A percentile compares a stretch with the other conserved stretches of the same genome.
Evolutionary conservation across 345 rosid species (phyloP).

Genomic region (Camelina neglecta): DNA sequence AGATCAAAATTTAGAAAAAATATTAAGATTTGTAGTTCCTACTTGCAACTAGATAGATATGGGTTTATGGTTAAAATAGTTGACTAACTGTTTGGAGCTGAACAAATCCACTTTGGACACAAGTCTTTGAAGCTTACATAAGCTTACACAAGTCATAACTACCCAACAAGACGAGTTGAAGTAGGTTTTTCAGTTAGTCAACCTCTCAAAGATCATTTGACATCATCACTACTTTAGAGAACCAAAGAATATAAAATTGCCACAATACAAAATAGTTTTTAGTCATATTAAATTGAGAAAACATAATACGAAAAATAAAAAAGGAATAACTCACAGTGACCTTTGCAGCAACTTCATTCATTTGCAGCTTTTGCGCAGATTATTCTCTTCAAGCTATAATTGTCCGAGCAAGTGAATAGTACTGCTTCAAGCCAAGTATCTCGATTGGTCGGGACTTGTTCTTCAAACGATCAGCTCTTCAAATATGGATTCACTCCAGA

Average conservation of each 20-base stretch:
- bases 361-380: constrained; percentile 12
- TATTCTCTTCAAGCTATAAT: constrained; percentile 8
- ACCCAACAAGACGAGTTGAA: constrained; percentile 40
- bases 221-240: constrained; percentile 32
- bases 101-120: constrained; percentile 45
- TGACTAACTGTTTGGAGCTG: constrained; percentile 37
- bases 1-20: not conserved
- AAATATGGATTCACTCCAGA: not conserved
- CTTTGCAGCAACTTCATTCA: constrained; percentile 13
- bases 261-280: not conserved
- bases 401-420: not conserved
- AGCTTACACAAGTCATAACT: constrained; percentile 43
- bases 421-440: constrained; percentile 8
- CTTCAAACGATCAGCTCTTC: not conserved
- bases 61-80: constrained; percentile 35
- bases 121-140: constrained; percentile 44
- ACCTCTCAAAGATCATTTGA: constrained; percentile 41
- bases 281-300: not conserved
- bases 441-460: not conserved
- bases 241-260: constrained; percentile 8
- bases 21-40: not conserved
- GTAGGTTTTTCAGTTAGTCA: constrained; percentile 48
- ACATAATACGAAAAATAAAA: not conserved
- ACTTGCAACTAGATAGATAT: not conserved
- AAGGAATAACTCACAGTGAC: not conserved